These are phyloP conservation scores for Acacia acuminata DNA, from an alignment of 306 rosid species.

Conservation along the genomic window DNA sequence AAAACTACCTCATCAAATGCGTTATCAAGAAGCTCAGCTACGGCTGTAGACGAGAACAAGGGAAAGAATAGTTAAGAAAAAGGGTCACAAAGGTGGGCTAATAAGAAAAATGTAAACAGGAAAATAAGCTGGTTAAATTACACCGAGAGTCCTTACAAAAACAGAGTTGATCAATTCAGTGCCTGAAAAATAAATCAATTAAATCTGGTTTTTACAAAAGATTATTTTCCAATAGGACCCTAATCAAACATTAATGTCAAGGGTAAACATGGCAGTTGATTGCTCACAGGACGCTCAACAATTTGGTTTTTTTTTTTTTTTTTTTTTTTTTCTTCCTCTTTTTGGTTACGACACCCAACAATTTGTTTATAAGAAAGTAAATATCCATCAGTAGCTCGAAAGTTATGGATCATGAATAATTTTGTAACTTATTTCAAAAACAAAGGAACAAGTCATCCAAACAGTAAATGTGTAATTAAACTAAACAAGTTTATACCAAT, in stretches of 20 bases:
- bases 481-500: constrained; percentile 4
- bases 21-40: constrained; percentile 93
- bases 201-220: not conserved
- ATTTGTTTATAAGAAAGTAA: not conserved
- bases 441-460: not conserved
- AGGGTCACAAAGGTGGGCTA: constrained; percentile 4
- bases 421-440: not conserved
- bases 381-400: not conserved
- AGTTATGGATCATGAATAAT: not conserved
- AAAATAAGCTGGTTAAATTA: not conserved
- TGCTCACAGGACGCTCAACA: not conserved
- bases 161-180: not conserved
- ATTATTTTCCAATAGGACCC: not conserved
- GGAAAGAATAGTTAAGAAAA: not conserved
- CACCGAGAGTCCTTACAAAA: not conserved
- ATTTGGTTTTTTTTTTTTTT: no score
- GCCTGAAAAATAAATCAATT: not conserved
- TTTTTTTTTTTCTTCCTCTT: no score
- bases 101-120: constrained; percentile 2
- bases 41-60: constrained; percentile 57
- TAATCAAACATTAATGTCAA: not conserved
- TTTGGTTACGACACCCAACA: not conserved
- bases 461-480: not conserved
- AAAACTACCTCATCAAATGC: constrained; percentile 88
- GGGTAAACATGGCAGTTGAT: not conserved